Conservation (phyloP, 1,284 basidiomycete species). For the Apiotrichum akiyoshidainum region DNA sequence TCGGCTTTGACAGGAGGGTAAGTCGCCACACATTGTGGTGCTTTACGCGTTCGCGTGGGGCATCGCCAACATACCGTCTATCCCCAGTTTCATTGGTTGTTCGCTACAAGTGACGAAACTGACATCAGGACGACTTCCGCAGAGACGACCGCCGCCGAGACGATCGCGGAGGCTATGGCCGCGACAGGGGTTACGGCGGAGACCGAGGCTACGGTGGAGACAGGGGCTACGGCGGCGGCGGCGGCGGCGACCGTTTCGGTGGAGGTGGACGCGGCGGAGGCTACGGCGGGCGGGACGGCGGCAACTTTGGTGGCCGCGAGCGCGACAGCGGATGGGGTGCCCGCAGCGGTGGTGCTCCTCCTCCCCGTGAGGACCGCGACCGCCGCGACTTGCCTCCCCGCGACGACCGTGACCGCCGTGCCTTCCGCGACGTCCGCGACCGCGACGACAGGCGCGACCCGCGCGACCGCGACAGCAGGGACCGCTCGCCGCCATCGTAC, state of each 20-base stretch:
- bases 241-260: conserved; percentile 3
- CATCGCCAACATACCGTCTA: not conserved
- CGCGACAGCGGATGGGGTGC: conserved; percentile 15
- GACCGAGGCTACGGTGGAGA: conserved; percentile 1
- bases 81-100: not conserved
- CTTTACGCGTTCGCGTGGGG: no score
- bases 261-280: conserved; percentile 5
- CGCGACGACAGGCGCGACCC: not conserved
- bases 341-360: not conserved
- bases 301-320: conserved; percentile 4
- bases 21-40: not conserved
- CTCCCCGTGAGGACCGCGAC: not conserved
- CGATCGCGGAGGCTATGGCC: conserved; percentile 6
- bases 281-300: conserved; percentile 1
- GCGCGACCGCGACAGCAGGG: conserved; percentile 1
- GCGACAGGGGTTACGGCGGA: conserved; percentile 3
- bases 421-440: not conserved
- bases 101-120: not conserved
- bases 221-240: conserved; percentile 8
- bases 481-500: not conserved
- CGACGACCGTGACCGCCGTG: not conserved
- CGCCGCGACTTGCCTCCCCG: not conserved
- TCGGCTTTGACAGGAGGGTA: conserved; percentile 8
- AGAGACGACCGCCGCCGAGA: conserved; percentile 6
- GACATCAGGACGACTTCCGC: conserved; percentile 9